Evolutionary conservation across 345 rosid species (phyloP).

Genomic region (Salix udensis): DNA sequence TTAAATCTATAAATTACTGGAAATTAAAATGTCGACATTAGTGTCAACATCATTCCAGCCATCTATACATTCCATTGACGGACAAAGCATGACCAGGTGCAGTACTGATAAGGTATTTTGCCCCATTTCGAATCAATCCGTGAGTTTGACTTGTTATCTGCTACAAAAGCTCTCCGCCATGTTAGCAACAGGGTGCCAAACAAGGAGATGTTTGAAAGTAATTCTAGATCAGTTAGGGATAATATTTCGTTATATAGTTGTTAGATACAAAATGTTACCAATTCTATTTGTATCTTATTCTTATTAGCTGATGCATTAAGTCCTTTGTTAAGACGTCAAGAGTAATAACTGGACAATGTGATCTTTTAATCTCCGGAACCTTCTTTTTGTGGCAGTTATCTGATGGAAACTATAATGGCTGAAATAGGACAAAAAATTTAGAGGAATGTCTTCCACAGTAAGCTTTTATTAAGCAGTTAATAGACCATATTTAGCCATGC

Average conservation of each 20-base stretch:
- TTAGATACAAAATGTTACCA: not conserved
- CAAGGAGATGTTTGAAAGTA: not conserved
- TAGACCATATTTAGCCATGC: not conserved
- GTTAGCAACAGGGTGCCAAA: not conserved
- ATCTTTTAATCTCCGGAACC: not conserved
- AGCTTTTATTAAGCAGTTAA: not conserved
- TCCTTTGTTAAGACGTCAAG: not conserved
- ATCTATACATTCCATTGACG: not conserved
- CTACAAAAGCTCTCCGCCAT: not conserved
- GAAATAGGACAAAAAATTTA: not conserved
- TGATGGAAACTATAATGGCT: not conserved
- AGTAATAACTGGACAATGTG: not conserved
- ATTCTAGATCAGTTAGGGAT: not conserved
- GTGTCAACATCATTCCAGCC: not conserved
- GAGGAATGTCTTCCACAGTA: not conserved
- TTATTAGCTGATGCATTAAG: not conserved
- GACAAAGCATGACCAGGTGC: not conserved
- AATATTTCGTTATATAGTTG: not conserved
- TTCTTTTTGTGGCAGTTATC: not conserved
- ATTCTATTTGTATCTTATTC: not conserved
- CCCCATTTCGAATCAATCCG: not conserved
- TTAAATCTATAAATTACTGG: not conserved
- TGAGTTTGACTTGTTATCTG: not conserved
- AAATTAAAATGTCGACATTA: not conserved
- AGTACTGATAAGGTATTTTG: not conserved